Conservation (phyloP, 257 asterid species). For the Verbascum thapsus region DNA sequence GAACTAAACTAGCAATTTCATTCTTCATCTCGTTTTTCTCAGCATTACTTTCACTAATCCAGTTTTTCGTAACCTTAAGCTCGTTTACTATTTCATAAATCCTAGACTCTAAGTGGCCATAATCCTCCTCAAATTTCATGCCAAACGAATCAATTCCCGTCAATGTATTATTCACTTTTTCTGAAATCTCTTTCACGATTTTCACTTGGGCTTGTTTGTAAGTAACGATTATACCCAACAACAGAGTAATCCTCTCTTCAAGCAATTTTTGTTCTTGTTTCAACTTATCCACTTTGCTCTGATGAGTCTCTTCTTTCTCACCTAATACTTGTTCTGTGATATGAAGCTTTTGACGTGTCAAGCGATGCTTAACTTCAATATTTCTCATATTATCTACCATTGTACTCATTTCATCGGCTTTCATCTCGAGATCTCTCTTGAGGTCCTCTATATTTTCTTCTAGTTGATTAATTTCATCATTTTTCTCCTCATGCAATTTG, state of each 20-base stretch:
- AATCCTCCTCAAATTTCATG: slow-evolving; percentile 84
- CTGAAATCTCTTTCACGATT: slow-evolving; percentile 43
- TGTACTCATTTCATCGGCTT: slow-evolving; percentile 63
- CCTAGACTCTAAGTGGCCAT: slow-evolving; percentile 80
- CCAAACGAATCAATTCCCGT: slow-evolving; percentile 56
- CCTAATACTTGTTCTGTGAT: slow-evolving; percentile 68
- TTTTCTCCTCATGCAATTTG: slow-evolving; percentile 54
- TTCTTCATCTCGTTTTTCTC: slow-evolving; percentile 51
- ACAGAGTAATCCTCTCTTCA: slow-evolving; percentile 45
- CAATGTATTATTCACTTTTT: slow-evolving; percentile 48
- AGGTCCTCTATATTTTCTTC: slow-evolving; percentile 65
- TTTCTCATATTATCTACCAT: slow-evolving; percentile 63
- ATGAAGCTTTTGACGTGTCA: slow-evolving; percentile 73
- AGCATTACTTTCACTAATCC: slow-evolving; percentile 51
- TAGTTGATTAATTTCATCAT: slow-evolving; percentile 50
- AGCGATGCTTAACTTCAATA: slow-evolving; percentile 75
- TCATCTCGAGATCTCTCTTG: slow-evolving; percentile 72
- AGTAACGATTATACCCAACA: slow-evolving; percentile 40
- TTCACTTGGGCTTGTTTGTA: slow-evolving; percentile 59
- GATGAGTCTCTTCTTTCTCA: slow-evolving; percentile 65
- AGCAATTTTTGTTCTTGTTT: slow-evolving; percentile 43
- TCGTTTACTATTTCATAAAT: slow-evolving; percentile 65
- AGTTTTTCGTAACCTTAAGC: slow-evolving; percentile 55
- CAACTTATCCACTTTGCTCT: slow-evolving; percentile 60
- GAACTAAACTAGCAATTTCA: slow-evolving; percentile 42